These are phyloP conservation scores for Pseudogymnoascus destructans DNA, from an alignment of 2,329 filamentous ascomycete genomes.

Conservation along the genomic window DNA sequence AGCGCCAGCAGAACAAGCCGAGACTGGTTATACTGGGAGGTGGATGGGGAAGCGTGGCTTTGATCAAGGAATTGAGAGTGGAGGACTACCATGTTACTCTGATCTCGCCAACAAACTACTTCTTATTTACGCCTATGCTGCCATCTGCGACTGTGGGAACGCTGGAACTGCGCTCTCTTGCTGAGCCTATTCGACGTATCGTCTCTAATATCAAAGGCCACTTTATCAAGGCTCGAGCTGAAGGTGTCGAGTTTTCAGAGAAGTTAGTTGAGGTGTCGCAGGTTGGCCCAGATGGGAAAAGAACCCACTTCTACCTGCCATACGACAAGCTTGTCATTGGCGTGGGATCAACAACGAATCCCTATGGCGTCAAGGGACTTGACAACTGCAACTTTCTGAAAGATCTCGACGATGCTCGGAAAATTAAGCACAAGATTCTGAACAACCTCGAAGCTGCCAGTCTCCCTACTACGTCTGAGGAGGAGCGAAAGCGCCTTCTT, in stretches of 20 bases:
- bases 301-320: conserved; percentile 77
- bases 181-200: conserved; percentile 85
- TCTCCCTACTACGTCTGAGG: conserved; percentile 80
- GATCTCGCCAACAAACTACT: conserved; percentile 89
- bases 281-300: conserved; percentile 54
- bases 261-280: conserved; percentile 84
- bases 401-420: conserved; percentile 80
- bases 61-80: conserved; percentile 79
- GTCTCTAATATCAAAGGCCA: conserved; percentile 67
- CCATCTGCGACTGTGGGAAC: conserved; percentile 95
- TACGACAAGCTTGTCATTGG: conserved; percentile 94
- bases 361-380: conserved; percentile 88
- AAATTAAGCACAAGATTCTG: conserved; percentile 79
- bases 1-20: conserved; percentile 70
- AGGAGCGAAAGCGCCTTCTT: conserved; percentile 72
- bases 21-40: conserved; percentile 84
- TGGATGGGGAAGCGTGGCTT: conserved; percentile 86
- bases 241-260: conserved; percentile 81
- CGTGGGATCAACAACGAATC: conserved; percentile 84
- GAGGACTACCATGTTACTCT: conserved; percentile 94
- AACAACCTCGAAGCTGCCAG: conserved; percentile 83
- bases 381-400: conserved; percentile 93
- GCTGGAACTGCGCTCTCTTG: conserved; percentile 75
- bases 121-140: conserved; percentile 95
- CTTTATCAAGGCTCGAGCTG: conserved; percentile 76